A percentile compares a stretch with the other conserved stretches of the same genome.
phyloP scores from a whole-genome alignment of 352 stramenopile genomes.

The Phytopythium aichiense region DNA sequence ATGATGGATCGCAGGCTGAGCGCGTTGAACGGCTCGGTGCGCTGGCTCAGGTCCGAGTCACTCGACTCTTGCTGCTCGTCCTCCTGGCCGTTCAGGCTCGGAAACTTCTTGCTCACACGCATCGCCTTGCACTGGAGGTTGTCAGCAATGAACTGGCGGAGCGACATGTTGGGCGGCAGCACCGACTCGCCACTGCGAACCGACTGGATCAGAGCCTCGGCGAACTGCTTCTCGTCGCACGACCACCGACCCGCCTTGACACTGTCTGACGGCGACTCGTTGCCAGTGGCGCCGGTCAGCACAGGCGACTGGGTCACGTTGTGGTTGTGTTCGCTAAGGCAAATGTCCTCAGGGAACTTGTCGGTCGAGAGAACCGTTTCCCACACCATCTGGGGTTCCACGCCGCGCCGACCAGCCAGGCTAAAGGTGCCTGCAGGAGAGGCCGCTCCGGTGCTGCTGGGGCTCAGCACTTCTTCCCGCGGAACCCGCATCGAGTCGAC shows the following conservation, averaged over 20 bases:
- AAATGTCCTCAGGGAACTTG: conserved; percentile 60
- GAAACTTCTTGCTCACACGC: conserved; percentile 66
- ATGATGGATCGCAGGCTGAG: conserved; percentile 74
- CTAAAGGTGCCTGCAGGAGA: conserved; percentile 11
- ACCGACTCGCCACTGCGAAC: conserved; percentile 37
- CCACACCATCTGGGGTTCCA: conserved; percentile 48
- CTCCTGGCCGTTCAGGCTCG: conserved; percentile 23
- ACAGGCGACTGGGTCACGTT: conserved; percentile 14
- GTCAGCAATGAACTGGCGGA: conserved; percentile 55
- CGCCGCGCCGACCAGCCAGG: conserved; percentile 4
- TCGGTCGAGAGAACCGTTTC: conserved; percentile 52
- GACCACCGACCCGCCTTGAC: conserved; percentile 56
- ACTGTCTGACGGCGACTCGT: conserved; percentile 14
- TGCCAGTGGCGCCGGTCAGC: conserved; percentile 12
- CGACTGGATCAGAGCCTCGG: conserved; percentile 46
- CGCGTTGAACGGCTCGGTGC: conserved; percentile 45
- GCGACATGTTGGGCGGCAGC: conserved; percentile 44
- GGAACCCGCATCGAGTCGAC: conserved; percentile 8
- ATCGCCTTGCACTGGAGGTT: conserved; percentile 62
- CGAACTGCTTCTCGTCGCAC: conserved; percentile 54
- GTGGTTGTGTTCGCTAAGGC: conserved; percentile 38
- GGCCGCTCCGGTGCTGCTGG: conserved; percentile 13
- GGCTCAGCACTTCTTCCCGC: conserved; percentile 14
- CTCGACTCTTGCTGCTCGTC: conserved; percentile 8
- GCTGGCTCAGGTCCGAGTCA: conserved; percentile 10